Base-by-base conservation (phyloP, 805 yeast genomes). In the Wickerhamiella australiensis region DNA sequence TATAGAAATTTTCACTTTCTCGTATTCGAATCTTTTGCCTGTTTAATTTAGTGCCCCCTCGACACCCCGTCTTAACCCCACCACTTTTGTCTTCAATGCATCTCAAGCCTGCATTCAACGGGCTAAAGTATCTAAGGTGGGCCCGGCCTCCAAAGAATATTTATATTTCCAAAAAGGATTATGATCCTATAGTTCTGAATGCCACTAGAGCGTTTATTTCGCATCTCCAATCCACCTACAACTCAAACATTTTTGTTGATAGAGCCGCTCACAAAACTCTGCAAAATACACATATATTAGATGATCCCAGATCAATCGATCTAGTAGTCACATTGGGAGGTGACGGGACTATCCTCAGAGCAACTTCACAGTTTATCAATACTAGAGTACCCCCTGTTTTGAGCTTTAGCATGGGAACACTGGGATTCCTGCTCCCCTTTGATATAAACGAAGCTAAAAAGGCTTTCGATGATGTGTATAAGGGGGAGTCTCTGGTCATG, bases 251-350 rank as follows among this genome's bases (percentile, higher is more conserved):
- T 1, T 75, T 90, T n/a, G 80, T 86, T 7, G 80, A 79, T 23
- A 74, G 76, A 29, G 85, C 82, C 52, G 85, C 79, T 8, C 82
- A 83, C 0, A 35, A 35, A 22, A 37, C 55, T 1, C 56, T 85
- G 1, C 78, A 71, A 58, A 76, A 42, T 9, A 88, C 0, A 92
- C 94, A 0, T 57, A 35, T 45, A 22, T 79, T 8, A 76, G 41
- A 45, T 6, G 41, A 33, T 22, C 44, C 29, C 20, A 25, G 21
- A 7, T 25, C 44, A 22, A 86, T 40, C 72, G 97, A 88, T 60
- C 64, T 88, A 40, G 67, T 88, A 35, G 87, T 88, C 7, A 83
- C 95, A 0, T 65, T 88, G 36, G 97, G 97, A n/a, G 97, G 97
- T 17, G 97, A 88, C 64, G 97, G 97, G 4, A 88, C 96, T 0